Evolutionary conservation across 768 basidiomycete genomes (phyloP).

Genomic region (Mycena olivaceomarginata): DNA sequence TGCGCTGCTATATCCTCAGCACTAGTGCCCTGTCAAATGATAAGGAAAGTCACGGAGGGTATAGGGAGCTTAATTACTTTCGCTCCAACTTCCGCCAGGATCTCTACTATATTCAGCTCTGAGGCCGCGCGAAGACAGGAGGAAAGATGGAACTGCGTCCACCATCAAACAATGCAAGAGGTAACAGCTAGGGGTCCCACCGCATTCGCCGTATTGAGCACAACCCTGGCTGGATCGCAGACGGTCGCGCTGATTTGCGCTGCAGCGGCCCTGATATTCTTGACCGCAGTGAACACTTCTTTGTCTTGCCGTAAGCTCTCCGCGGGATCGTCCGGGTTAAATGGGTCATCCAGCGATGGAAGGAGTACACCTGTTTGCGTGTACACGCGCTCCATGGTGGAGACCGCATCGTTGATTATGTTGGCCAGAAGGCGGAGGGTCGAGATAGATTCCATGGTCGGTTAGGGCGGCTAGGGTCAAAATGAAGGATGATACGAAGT

Average conservation of each 20-base stretch:
- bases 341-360: constrained; percentile 36
- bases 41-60: not conserved
- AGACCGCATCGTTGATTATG: constrained; percentile 35
- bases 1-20: constrained; percentile 53
- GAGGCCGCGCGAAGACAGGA: constrained; percentile 43
- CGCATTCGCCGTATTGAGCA: constrained; percentile 31
- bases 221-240: constrained; percentile 27
- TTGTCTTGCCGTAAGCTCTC: constrained; percentile 31
- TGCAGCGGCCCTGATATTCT: constrained; percentile 42
- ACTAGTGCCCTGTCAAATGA: constrained; percentile 47
- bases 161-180: not conserved
- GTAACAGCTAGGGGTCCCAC: constrained; percentile 4
- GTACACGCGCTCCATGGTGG: constrained; percentile 39
- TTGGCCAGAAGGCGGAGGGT: constrained; percentile 35
- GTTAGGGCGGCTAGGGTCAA: too few species aligned
- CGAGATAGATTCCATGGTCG: constrained; percentile 17
- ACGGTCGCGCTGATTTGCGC: constrained; percentile 44
- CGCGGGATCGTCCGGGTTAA: constrained; percentile 21
- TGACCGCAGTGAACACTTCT: constrained; percentile 31
- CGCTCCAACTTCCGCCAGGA: constrained; percentile 55
- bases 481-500: too few species aligned
- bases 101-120: constrained; percentile 52
- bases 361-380: not conserved
- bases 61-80: constrained; percentile 29
- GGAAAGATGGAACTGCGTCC: constrained; percentile 42